phyloP scores from a whole-genome alignment of 148 eudicot genomes.

The Rhododendron simsii region DNA sequence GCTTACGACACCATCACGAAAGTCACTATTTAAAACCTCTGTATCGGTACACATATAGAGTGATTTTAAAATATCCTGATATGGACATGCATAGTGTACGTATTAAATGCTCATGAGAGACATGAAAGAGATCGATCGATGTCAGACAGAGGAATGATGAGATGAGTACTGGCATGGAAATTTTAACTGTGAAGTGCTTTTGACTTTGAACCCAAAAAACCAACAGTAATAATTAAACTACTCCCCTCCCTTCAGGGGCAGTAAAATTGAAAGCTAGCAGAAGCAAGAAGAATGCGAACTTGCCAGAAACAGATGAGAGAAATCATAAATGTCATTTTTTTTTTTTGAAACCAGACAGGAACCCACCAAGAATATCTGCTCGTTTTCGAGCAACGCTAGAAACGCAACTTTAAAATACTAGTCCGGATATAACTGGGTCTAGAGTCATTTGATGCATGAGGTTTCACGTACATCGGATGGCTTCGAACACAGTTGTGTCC shows the following conservation, averaged over 20 bases:
- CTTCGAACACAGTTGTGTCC: no score
- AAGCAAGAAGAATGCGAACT: background rate
- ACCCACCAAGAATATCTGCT: background rate
- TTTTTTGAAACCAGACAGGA: background rate
- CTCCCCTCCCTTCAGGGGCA: background rate
- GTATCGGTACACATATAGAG: background rate
- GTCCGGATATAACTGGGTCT: no score
- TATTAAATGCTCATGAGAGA: background rate
- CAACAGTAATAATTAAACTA: background rate
- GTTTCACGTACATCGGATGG: no score
- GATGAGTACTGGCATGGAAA: background rate
- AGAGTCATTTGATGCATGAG: no score
- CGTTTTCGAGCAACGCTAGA: background rate
- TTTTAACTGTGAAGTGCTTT: background rate
- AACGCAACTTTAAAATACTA: background rate
- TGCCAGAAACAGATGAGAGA: background rate
- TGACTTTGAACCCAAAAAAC: background rate
- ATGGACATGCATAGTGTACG: background rate
- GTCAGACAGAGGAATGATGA: background rate
- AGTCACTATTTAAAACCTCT: background rate
- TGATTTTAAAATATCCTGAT: background rate
- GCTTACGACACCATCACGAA: no score
- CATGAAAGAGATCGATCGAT: background rate
- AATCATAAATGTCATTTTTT: conserved; percentile 7
- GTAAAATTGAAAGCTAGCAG: background rate